Evolutionary conservation across 345 rosid genomes (phyloP).

Genomic region (Sonneratia caseolaris): DNA sequence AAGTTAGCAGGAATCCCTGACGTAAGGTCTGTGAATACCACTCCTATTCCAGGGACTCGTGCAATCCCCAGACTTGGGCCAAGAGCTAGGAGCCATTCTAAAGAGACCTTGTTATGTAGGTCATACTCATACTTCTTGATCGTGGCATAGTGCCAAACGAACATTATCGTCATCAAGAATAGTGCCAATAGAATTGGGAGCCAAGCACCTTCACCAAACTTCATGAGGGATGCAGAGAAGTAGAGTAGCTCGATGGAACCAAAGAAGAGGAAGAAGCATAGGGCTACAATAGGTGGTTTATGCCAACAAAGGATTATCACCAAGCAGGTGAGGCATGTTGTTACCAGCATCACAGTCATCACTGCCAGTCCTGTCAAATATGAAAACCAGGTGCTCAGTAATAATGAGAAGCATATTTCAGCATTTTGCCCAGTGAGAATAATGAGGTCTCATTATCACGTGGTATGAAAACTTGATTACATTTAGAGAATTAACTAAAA

Average conservation of each 20-base stretch:
- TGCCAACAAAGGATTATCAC: conserved; percentile 18
- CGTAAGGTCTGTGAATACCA: conserved; percentile 12
- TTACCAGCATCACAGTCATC: conserved; percentile 18
- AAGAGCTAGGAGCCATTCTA: conserved; percentile 16
- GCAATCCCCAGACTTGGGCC: conserved; percentile 16
- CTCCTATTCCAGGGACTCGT: conserved; percentile 16
- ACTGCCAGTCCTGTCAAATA: conserved; percentile 17
- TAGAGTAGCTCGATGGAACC: conserved; percentile 14
- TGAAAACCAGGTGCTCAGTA: neutral
- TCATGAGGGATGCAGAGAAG: conserved; percentile 20
- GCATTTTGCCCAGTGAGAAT: neutral
- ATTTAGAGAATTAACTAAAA: neutral
- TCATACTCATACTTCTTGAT: conserved; percentile 15
- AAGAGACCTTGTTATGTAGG: conserved; percentile 15
- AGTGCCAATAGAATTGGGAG: conserved; percentile 16
- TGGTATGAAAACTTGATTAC: neutral
- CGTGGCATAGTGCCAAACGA: conserved; percentile 18
- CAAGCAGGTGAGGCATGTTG: conserved; percentile 20
- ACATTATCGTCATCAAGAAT: conserved; percentile 12
- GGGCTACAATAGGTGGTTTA: conserved; percentile 11
- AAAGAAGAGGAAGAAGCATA: conserved; percentile 15
- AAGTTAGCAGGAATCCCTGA: conserved; percentile 41
- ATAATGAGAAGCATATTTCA: neutral
- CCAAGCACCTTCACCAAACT: conserved; percentile 17
- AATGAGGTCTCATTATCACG: neutral